phyloP scores from a whole-genome alignment of 164 flowering plant species.

The Euptelea pleiosperma region DNA sequence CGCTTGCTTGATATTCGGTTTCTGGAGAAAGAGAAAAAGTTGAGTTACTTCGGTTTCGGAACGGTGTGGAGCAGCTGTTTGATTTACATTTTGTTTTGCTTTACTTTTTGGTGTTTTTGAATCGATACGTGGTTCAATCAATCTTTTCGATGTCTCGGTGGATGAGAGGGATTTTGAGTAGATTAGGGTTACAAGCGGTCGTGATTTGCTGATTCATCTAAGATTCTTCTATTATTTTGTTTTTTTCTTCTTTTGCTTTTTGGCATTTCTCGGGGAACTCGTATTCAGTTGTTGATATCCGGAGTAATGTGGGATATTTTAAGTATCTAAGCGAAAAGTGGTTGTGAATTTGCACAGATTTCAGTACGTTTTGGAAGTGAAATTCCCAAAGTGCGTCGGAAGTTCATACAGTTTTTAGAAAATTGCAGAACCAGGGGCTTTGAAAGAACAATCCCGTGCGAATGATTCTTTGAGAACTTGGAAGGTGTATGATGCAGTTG shows the following conservation, averaged over 20 bases:
- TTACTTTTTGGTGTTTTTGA: neutral
- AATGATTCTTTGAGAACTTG: too few relatives aligned
- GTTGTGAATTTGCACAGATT: neutral
- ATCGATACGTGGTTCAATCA: neutral
- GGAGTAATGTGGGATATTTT: conserved; percentile 1
- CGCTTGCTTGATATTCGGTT: conserved; percentile 4
- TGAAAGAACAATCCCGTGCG: too few relatives aligned
- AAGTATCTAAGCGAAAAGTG: neutral
- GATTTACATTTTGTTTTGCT: neutral
- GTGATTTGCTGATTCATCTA: too few relatives aligned
- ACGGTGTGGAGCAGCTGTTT: too few relatives aligned
- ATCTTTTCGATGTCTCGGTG: conserved; percentile 3
- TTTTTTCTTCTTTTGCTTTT: neutral
- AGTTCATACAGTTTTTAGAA: too few relatives aligned
- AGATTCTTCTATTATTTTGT: neutral
- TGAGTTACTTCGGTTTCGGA: too few relatives aligned
- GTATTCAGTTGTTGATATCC: neutral
- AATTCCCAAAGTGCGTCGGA: too few relatives aligned
- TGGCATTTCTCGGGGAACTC: neutral
- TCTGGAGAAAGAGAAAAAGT: neutral
- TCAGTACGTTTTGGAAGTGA: neutral
- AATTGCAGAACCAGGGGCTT: neutral
- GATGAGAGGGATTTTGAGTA: neutral
- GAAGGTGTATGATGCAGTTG: too few relatives aligned
- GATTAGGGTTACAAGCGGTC: neutral